Evolutionary conservation across 139 green algal genomes (phyloP).

Genomic region (Zygnema circumcarinatum): DNA sequence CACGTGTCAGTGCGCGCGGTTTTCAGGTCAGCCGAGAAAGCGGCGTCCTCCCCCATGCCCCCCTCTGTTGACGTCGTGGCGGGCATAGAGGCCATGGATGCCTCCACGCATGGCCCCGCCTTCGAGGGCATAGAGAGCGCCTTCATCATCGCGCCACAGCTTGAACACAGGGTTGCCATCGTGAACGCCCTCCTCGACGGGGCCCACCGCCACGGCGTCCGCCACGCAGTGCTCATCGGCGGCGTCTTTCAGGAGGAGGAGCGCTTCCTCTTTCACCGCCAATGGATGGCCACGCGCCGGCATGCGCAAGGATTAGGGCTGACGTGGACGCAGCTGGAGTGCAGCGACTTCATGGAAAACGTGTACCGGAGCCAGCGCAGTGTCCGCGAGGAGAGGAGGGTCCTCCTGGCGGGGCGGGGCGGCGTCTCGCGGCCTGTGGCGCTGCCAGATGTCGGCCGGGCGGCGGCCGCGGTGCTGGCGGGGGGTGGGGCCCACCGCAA

Average conservation of each 20-base stretch:
- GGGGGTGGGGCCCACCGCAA: not conserved
- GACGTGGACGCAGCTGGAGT: conserved; percentile 39
- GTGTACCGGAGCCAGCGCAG: not conserved
- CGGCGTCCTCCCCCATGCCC: too few species aligned
- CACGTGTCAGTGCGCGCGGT: not conserved
- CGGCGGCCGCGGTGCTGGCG: conserved; percentile 16
- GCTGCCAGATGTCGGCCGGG: conserved; percentile 26
- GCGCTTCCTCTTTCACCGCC: conserved; percentile 35
- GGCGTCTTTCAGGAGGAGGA: conserved; percentile 51
- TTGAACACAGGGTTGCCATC: conserved; percentile 21
- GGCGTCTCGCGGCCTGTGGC: conserved; percentile 14
- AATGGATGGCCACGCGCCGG: conserved; percentile 28
- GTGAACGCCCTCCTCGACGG: conserved; percentile 26
- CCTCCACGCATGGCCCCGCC: not conserved
- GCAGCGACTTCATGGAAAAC: conserved; percentile 49
- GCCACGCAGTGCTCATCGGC: conserved; percentile 37
- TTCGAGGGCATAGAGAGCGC: conserved; percentile 22
- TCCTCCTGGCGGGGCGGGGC: conserved; percentile 3
- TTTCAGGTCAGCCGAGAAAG: conserved; percentile 1
- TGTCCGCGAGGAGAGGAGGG: conserved; percentile 7
- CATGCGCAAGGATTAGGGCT: conserved; percentile 20
- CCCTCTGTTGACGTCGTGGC: too few species aligned
- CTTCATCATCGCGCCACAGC: conserved; percentile 34
- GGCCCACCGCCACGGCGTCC: conserved; percentile 9
- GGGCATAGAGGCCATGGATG: conserved; percentile 29